Conservation (phyloP, 1,139 yeast species). For the Yamadazyma oceani region DNA sequence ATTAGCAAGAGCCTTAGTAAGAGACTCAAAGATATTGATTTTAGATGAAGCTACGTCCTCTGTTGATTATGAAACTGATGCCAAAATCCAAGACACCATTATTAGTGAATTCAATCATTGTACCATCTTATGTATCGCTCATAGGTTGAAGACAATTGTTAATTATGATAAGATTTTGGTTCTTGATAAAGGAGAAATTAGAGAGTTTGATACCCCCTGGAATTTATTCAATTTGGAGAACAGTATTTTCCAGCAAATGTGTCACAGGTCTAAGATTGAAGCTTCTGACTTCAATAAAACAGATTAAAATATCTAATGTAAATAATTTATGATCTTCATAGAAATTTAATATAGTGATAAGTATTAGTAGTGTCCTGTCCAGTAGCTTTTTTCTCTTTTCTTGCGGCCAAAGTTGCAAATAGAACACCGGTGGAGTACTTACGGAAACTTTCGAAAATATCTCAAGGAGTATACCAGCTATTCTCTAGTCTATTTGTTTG, state of each 20-base stretch:
- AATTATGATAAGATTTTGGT: constrained; percentile 40
- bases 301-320: too few relatives aligned
- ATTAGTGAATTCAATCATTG: constrained; percentile 34
- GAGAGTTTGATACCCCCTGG: constrained; percentile 50
- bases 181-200: constrained; percentile 57
- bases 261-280: constrained; percentile 30
- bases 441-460: too few relatives aligned
- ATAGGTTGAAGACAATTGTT: constrained; percentile 39
- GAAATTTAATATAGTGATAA: too few relatives aligned
- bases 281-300: constrained; percentile 12
- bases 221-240: constrained; percentile 29
- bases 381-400: not conserved
- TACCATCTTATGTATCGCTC: constrained; percentile 44
- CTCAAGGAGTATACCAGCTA: too few relatives aligned
- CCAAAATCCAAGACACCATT: constrained; percentile 38
- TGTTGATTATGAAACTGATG: constrained; percentile 45
- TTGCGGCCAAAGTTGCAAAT: too few relatives aligned
- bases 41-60: constrained; percentile 46
- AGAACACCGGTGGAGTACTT: not conserved
- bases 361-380: not conserved
- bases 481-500: too few relatives aligned
- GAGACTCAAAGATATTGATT: constrained; percentile 37
- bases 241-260: constrained; percentile 44
- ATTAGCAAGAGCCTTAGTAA: constrained; percentile 42
- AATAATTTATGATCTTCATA: too few relatives aligned